A percentile compares a stretch with the other conserved stretches of the same genome.
Conservation (phyloP, 495 filamentous ascomycete species). For the Podospora didyma region DNA sequence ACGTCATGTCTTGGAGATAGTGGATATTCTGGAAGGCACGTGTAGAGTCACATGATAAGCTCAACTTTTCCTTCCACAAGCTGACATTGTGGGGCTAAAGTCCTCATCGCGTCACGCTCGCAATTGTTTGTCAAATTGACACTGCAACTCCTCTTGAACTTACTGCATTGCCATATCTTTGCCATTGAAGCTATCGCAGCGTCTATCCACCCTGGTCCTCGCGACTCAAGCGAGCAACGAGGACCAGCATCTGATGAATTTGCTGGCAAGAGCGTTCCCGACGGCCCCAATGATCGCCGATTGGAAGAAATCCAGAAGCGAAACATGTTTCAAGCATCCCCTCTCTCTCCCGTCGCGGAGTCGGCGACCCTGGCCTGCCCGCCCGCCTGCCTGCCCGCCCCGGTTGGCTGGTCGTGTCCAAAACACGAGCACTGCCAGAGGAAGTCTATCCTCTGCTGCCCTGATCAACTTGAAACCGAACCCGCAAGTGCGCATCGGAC, state of each 20-base stretch:
- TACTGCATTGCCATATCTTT: no score
- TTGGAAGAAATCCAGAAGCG: conserved; percentile 2
- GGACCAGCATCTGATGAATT: background rate
- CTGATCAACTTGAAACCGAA: background rate
- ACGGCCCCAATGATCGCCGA: background rate
- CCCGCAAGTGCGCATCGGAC: background rate
- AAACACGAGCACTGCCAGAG: background rate
- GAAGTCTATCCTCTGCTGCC: background rate
- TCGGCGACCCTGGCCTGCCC: no score
- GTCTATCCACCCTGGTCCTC: background rate
- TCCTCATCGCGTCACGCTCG: no score
- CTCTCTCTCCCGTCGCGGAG: background rate
- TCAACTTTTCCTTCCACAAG: no score
- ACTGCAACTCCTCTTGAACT: no score
- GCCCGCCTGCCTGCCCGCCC: background rate
- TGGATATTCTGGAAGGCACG: no score
- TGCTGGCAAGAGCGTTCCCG: background rate
- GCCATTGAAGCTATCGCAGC: background rate
- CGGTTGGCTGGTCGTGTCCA: background rate
- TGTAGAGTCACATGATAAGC: no score
- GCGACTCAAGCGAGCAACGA: background rate
- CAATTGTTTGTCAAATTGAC: no score
- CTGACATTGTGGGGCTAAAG: no score
- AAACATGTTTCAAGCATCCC: conserved; percentile 19
- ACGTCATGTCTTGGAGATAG: conserved; percentile 5